Evolutionary conservation across 83 land plant species (phyloP).

Genomic region (Picea abies): DNA sequence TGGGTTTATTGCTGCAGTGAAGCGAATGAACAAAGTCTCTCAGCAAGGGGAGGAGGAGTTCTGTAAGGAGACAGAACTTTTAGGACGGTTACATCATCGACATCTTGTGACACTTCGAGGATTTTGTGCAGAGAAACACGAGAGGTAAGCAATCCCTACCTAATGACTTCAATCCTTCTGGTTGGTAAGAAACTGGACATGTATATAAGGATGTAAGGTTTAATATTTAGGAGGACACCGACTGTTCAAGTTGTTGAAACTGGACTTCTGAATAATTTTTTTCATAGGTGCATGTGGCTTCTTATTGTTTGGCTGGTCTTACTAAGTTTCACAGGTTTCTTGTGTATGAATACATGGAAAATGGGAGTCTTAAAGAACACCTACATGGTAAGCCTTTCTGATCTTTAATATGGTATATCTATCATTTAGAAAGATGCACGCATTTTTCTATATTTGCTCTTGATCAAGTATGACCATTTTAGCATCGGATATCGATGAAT

Average conservation of each 20-base stretch:
- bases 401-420: not conserved
- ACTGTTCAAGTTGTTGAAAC: not conserved
- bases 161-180: slow-evolving; percentile 13
- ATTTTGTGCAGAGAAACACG: slow-evolving; percentile 75
- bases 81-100: slow-evolving; percentile 91
- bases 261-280: too few relatives aligned
- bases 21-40: slow-evolving; percentile 72
- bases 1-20: slow-evolving; percentile 81
- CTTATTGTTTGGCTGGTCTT: not conserved
- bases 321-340: slow-evolving; percentile 53
- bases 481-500: not conserved
- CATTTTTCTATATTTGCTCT: not conserved
- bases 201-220: not conserved
- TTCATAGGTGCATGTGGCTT: not conserved
- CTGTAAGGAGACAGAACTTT: slow-evolving; percentile 82
- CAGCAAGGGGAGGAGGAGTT: slow-evolving; percentile 86
- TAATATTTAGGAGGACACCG: not conserved
- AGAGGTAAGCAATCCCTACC: slow-evolving; percentile 48
- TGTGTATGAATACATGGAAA: slow-evolving; percentile 90
- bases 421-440: not conserved
- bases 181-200: not conserved
- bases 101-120: slow-evolving; percentile 87
- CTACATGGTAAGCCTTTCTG: slow-evolving; percentile 56
- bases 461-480: slow-evolving; percentile 9
- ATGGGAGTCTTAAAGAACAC: slow-evolving; percentile 92